These are phyloP conservation scores for Erodium trifolium DNA, from an alignment of 441 rosid genomes.

Conservation along the genomic window DNA sequence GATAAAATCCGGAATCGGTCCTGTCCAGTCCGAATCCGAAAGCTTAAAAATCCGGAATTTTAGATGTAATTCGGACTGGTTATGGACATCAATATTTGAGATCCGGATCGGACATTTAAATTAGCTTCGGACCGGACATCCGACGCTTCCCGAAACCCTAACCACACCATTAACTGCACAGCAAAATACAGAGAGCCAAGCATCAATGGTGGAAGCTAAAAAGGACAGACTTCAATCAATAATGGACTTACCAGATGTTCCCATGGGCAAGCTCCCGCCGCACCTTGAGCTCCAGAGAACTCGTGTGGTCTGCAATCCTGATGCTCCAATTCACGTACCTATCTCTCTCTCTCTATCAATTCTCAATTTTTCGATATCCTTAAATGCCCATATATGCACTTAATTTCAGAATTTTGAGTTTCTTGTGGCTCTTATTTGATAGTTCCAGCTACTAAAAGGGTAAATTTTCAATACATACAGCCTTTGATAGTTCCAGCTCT, in stretches of 20 bases:
- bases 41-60: no score
- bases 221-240: slow-evolving; percentile 18
- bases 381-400: neutral
- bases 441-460: neutral
- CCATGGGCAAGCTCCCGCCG: slow-evolving; percentile 51
- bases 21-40: no score
- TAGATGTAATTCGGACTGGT: no score
- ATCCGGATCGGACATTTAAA: no score
- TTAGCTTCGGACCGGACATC: no score
- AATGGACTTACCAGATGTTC: slow-evolving; percentile 66
- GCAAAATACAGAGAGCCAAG: neutral
- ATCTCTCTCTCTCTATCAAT: neutral
- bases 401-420: no score
- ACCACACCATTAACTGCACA: neutral
- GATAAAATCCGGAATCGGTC: no score
- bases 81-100: no score
- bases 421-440: no score
- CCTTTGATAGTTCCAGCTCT: no score
- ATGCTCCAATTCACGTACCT: slow-evolving; percentile 58
- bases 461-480: neutral
- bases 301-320: slow-evolving; percentile 52
- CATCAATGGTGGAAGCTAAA: neutral
- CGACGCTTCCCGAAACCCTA: neutral
- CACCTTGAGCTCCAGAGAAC: slow-evolving; percentile 52
- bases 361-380: neutral